Percentiles rank a stretch among this genome's conserved stretches.
Evolutionary conservation across 2,329 filamentous ascomycete species (phyloP).

Genomic region (Pyrenophora graminea): DNA sequence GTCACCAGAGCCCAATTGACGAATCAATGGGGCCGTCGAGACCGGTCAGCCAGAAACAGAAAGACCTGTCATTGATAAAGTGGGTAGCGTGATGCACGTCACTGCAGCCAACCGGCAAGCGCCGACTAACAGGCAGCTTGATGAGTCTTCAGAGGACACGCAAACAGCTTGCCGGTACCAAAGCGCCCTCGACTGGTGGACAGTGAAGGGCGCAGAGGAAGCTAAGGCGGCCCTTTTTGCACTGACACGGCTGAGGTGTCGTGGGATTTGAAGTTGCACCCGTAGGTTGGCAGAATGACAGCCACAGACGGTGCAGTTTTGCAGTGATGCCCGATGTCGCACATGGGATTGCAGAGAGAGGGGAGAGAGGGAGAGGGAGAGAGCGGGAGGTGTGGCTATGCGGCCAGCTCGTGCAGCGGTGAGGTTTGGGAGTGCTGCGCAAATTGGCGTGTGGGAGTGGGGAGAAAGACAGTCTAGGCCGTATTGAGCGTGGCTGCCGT

Average conservation of each 20-base stretch:
- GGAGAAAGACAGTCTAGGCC: conserved; percentile 12
- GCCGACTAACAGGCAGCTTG: conserved; percentile 15
- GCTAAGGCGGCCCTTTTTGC: conserved; percentile 2
- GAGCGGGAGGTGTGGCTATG: conserved; percentile 29
- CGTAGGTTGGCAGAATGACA: conserved; percentile 13
- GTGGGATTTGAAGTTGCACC: conserved; percentile 4
- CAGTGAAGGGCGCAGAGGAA: conserved; percentile 15
- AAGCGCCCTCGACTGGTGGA: conserved; percentile 12
- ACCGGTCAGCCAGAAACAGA: conserved; percentile 42
- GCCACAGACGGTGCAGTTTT: conserved; percentile 4
- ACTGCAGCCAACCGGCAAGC: conserved; percentile 21
- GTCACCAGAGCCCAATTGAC: conserved; percentile 20
- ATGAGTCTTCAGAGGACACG: conserved; percentile 28
- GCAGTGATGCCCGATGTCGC: conserved; percentile 9
- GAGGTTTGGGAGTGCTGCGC: conserved; percentile 28
- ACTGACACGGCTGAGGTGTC: conserved; percentile 6
- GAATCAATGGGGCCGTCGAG: conserved; percentile 22
- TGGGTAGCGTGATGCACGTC: conserved; percentile 25
- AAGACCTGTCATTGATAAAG: conserved; percentile 28
- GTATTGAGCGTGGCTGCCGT: conserved; percentile 21
- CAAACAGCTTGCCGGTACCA: conserved; percentile 7
- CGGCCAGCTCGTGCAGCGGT: conserved; percentile 23
- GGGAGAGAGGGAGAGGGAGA: background rate
- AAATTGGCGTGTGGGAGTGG: conserved; percentile 18
- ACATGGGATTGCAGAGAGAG: conserved; percentile 3